Evolutionary conservation across 1,284 basidiomycete species (phyloP).

Genomic region (Exobasidium rhododendri): DNA sequence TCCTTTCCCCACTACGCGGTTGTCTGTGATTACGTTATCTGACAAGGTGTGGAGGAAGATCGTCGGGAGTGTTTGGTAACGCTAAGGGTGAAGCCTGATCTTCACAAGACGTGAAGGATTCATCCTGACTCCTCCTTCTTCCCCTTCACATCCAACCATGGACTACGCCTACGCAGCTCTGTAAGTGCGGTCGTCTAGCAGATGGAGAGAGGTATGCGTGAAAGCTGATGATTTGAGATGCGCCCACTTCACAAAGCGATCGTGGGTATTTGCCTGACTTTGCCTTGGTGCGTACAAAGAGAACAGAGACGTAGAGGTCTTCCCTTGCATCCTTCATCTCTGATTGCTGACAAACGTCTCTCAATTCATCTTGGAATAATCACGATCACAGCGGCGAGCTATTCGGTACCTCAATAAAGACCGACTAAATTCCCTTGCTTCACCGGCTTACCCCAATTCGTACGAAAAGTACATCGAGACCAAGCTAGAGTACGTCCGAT

Average conservation of each 20-base stretch:
- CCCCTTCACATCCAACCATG: background rate
- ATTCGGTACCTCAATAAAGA: constrained; percentile 65
- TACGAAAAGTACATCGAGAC: constrained; percentile 66
- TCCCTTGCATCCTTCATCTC: no score
- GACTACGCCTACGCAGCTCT: constrained; percentile 19
- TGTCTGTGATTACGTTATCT: no score
- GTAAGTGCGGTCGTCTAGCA: background rate
- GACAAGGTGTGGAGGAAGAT: no score
- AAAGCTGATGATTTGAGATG: no score
- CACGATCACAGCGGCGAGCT: constrained; percentile 59
- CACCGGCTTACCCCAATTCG: constrained; percentile 56
- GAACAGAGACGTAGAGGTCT: background rate
- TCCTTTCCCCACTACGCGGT: no score
- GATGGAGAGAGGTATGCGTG: background rate
- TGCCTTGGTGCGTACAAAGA: constrained; percentile 13
- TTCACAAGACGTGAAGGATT: no score
- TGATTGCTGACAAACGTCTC: no score
- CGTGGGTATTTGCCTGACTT: constrained; percentile 62
- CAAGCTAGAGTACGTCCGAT: constrained; percentile 62
- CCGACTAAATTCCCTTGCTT: constrained; percentile 65
- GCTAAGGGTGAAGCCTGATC: no score
- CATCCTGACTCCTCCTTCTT: background rate
- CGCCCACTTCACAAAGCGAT: no score
- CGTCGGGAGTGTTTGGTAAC: no score
- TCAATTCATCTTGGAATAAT: no score